Conservation (phyloP, 1,284 basidiomycete genomes). For the Rhodotorula sp. region DNA sequence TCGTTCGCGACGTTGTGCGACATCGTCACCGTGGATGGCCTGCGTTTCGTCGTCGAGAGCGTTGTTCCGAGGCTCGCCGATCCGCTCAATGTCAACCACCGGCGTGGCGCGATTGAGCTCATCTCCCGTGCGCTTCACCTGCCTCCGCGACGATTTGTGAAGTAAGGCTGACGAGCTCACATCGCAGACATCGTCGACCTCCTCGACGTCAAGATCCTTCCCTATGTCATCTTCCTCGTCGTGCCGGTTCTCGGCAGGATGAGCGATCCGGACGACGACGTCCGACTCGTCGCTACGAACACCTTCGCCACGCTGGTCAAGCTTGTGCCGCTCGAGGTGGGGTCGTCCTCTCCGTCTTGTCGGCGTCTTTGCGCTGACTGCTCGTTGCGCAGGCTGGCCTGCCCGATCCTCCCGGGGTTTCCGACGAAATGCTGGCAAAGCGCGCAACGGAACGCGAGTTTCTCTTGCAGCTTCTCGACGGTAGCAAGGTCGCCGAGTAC, state of each 20-base stretch:
- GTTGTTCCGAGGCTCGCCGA: conserved; percentile 85
- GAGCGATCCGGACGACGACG: conserved; percentile 90
- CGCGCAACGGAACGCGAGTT: conserved; percentile 88
- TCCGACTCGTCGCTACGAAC: conserved; percentile 88
- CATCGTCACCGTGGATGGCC: conserved; percentile 77
- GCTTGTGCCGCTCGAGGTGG: conserved; percentile 94
- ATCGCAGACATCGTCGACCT: conserved; percentile 78
- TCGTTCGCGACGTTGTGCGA: conserved; percentile 85
- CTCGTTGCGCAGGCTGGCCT: conserved; percentile 68
- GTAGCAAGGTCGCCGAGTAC: conserved; percentile 91
- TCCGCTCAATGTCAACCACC: conserved; percentile 67
- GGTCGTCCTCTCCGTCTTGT: conserved; percentile 35
- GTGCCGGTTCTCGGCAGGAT: conserved; percentile 95
- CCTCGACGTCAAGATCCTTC: conserved; percentile 89
- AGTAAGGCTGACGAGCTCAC: background rate
- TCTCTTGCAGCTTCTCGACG: conserved; percentile 88
- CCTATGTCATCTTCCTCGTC: conserved; percentile 95
- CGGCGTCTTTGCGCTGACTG: background rate
- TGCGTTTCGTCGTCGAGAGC: conserved; percentile 82
- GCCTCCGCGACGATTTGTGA: background rate
- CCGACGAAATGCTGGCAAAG: conserved; percentile 80
- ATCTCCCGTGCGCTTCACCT: conserved; percentile 70
- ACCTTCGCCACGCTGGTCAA: conserved; percentile 98
- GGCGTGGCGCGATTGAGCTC: conserved; percentile 87
- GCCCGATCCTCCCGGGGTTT: conserved; percentile 90